phyloP scores from a whole-genome alignment of 257 asterid species.

The Solanum pinnatisectum region DNA sequence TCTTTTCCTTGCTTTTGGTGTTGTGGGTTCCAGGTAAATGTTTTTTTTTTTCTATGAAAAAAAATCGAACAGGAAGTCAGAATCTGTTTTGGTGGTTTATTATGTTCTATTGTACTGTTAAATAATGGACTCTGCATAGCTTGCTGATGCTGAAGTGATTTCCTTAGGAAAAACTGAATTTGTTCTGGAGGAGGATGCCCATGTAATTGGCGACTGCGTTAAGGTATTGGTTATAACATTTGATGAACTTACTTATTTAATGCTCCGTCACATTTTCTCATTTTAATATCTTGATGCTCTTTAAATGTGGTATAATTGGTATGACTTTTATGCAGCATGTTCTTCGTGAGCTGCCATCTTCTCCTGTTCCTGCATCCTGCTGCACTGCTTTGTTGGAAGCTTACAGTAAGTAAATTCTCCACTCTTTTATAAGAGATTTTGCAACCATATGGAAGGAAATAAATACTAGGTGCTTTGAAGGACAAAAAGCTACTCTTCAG shows the following conservation, averaged over 20 bases:
- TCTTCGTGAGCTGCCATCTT: constrained; percentile 92
- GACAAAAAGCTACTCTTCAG: background rate
- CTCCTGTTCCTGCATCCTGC: constrained; percentile 97
- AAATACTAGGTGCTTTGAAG: background rate
- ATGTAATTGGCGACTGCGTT: constrained; percentile 83
- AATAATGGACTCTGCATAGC: background rate
- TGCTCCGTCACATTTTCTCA: background rate
- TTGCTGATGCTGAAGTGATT: background rate
- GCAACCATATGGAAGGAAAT: background rate
- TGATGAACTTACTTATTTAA: background rate
- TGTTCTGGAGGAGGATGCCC: constrained; percentile 77
- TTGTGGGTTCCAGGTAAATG: background rate
- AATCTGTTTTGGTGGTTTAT: background rate
- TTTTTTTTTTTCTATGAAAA: too few relatives aligned
- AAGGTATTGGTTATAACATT: constrained; percentile 43
- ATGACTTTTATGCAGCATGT: constrained; percentile 55
- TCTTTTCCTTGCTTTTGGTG: background rate
- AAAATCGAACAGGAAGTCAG: background rate
- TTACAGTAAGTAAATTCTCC: constrained; percentile 44
- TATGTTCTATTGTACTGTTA: background rate
- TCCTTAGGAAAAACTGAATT: constrained; percentile 63
- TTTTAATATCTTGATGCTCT: background rate
- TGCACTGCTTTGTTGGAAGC: constrained; percentile 92
- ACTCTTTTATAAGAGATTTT: background rate
- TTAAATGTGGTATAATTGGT: constrained; percentile 10